Evolutionary conservation across 768 basidiomycete species (phyloP).

Genomic region (Phaffia australis): DNA sequence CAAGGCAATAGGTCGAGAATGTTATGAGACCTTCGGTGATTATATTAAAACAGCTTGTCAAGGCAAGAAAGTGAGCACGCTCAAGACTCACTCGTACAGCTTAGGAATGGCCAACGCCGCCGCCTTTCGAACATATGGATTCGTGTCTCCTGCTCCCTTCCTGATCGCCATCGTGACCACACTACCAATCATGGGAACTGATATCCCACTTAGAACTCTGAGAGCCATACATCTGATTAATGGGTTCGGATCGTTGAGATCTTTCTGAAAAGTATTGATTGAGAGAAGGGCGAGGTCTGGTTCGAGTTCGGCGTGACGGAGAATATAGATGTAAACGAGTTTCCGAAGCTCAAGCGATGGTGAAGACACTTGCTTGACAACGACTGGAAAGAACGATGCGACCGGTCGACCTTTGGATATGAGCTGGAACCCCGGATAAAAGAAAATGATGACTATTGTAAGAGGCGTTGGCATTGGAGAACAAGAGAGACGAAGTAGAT

Average conservation of each 20-base stretch:
- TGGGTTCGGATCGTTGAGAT: conserved; percentile 80
- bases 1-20: conserved; percentile 1
- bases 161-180: conserved; percentile 69
- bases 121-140: conserved; percentile 88
- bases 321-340: conserved; percentile 92
- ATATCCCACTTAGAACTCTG: conserved; percentile 81
- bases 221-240: conserved; percentile 94
- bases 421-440: conserved; percentile 46
- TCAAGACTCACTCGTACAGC: conserved; percentile 54
- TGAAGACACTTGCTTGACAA: conserved; percentile 93
- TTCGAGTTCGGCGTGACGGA: conserved; percentile 83
- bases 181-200: conserved; percentile 74
- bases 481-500: conserved; percentile 2
- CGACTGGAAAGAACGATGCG: conserved; percentile 86
- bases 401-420: conserved; percentile 87
- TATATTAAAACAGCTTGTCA: not conserved
- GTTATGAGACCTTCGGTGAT: not conserved
- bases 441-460: conserved; percentile 10
- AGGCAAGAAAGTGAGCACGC: not conserved
- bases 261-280: conserved; percentile 97
- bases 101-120: conserved; percentile 84
- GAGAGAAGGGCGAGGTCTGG: conserved; percentile 90
- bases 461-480: conserved; percentile 2
- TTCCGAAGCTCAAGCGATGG: conserved; percentile 88
- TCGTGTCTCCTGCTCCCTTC: conserved; percentile 81